Percentiles rank a stretch among this genome's conserved stretches.
These are phyloP conservation scores for Curvularia sp. DNA, from an alignment of 2,329 filamentous ascomycete species.

Conservation along the genomic window DNA sequence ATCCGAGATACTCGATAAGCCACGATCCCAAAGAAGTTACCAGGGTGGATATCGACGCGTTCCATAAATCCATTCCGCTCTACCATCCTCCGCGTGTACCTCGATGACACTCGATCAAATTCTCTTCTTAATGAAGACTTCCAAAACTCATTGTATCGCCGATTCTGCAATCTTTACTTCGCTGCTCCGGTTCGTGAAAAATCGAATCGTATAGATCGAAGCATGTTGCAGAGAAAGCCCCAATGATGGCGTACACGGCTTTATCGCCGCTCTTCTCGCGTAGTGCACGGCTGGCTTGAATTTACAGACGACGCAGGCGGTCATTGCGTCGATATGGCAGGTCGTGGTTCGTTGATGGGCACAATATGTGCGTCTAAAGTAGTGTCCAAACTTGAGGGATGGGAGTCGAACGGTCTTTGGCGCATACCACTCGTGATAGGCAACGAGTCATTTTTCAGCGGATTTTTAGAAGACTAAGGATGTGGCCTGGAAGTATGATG, in stretches of 20 bases:
- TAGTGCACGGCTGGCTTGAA: slow-evolving; percentile 11
- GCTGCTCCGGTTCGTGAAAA: background rate
- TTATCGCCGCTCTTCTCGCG: slow-evolving; percentile 19
- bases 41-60: too few relatives aligned
- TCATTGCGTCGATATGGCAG: background rate
- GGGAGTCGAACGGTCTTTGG: slow-evolving; percentile 19
- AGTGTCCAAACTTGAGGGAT: slow-evolving; percentile 13
- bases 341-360: slow-evolving; percentile 21
- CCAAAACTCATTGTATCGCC: background rate
- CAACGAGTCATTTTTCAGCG: background rate
- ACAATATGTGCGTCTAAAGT: slow-evolving; percentile 27
- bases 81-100: background rate
- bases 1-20: background rate
- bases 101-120: too few relatives aligned
- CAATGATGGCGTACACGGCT: slow-evolving; percentile 24
- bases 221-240: slow-evolving; percentile 20
- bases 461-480: background rate
- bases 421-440: slow-evolving; percentile 5
- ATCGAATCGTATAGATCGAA: background rate
- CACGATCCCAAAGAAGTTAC: background rate
- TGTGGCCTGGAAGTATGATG: background rate
- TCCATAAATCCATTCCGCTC: background rate
- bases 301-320: slow-evolving; percentile 16
- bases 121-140: background rate
- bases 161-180: background rate